These are phyloP conservation scores for Pseudognaphalium luteoalbum DNA, from an alignment of 129 eudicot species.

Conservation along the genomic window DNA sequence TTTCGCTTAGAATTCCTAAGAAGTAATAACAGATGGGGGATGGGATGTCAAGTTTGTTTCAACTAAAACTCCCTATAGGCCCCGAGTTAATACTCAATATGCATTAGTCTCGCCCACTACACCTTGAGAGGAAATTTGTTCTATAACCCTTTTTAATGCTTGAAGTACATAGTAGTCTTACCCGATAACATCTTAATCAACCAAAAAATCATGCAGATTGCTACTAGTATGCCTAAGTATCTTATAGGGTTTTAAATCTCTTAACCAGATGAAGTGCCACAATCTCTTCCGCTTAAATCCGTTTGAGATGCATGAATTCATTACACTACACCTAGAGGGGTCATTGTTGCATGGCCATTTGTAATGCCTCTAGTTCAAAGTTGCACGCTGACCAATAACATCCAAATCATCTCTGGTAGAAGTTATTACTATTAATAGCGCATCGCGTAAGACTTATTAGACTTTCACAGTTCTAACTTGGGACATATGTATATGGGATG, in stretches of 20 bases:
- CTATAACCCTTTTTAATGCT: background rate
- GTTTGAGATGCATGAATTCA: background rate
- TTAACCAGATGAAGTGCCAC: background rate
- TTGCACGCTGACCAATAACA: background rate
- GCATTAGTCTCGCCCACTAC: too few relatives aligned
- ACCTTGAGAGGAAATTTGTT: too few relatives aligned
- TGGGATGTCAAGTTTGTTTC: too few relatives aligned
- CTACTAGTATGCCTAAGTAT: too few relatives aligned
- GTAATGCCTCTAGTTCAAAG: background rate
- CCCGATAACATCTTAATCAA: too few relatives aligned
- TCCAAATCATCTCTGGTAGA: background rate
- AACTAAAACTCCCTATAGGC: too few relatives aligned
- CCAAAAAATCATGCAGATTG: too few relatives aligned
- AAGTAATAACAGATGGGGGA: too few relatives aligned
- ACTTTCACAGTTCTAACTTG: background rate
- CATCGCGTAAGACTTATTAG: background rate
- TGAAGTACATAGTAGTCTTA: background rate
- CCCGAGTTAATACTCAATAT: too few relatives aligned
- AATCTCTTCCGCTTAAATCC: background rate
- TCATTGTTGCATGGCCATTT: background rate
- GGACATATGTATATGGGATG: background rate
- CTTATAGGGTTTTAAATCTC: too few relatives aligned
- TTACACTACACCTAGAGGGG: background rate
- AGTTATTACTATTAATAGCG: background rate
- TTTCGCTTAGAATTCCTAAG: too few relatives aligned